A percentile compares a stretch with the other conserved stretches of the same genome.
Evolutionary conservation across 352 stramenopile genomes (phyloP).

Genomic region (Nothophytophthora sp.): DNA sequence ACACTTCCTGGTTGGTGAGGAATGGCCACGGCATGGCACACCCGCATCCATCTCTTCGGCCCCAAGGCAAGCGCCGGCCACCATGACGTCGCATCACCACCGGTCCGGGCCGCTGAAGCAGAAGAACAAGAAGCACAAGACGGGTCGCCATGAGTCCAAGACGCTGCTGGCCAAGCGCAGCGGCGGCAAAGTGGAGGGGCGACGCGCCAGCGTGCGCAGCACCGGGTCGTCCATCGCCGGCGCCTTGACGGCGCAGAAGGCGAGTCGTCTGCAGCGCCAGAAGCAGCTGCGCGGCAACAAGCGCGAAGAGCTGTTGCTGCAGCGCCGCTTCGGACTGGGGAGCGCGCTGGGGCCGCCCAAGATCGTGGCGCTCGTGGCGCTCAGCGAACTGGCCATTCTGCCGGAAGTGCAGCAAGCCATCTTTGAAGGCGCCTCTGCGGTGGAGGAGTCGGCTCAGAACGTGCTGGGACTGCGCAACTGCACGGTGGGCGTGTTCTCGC

Average conservation of each 20-base stretch:
- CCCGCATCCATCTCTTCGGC: background rate
- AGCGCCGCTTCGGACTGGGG: slow-evolving; percentile 81
- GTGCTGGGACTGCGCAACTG: slow-evolving; percentile 53
- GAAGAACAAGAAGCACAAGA: slow-evolving; percentile 93
- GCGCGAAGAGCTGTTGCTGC: slow-evolving; percentile 81
- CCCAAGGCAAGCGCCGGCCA: too few relatives aligned
- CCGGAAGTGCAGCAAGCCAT: slow-evolving; percentile 63
- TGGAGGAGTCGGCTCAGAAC: slow-evolving; percentile 58
- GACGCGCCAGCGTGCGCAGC: slow-evolving; percentile 40
- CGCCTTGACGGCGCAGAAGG: slow-evolving; percentile 68
- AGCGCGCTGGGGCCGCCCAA: slow-evolving; percentile 75
- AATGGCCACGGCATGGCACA: background rate
- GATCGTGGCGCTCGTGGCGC: slow-evolving; percentile 82
- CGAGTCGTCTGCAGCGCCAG: slow-evolving; percentile 74
- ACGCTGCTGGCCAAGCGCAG: slow-evolving; percentile 60
- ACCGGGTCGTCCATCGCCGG: slow-evolving; percentile 41
- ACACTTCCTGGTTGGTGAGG: background rate
- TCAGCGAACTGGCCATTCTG: slow-evolving; percentile 70
- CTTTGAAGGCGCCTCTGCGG: slow-evolving; percentile 52
- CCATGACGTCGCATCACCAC: slow-evolving; percentile 82
- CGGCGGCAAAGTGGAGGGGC: slow-evolving; percentile 76
- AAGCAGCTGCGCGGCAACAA: slow-evolving; percentile 88
- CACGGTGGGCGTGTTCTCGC: slow-evolving; percentile 65
- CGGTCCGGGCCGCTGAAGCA: slow-evolving; percentile 90
- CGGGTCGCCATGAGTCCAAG: slow-evolving; percentile 84